Conservation (phyloP, 441 rosid species). For the Flueggea neowawraea region DNA sequence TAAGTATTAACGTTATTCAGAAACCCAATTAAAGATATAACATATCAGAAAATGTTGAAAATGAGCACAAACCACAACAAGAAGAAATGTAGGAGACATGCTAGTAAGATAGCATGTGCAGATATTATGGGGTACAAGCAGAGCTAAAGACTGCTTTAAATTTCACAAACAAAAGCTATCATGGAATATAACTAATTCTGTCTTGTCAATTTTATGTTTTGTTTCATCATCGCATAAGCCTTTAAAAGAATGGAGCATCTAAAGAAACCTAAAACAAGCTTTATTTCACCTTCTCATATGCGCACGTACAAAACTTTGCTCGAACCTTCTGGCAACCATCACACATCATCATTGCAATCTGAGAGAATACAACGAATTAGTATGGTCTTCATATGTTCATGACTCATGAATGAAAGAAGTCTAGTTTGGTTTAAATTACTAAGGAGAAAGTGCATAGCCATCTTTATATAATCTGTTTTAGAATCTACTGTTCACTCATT, state of each 20-base stretch:
- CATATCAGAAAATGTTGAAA: too few relatives aligned
- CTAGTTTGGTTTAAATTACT: neutral
- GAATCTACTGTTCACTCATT: neutral
- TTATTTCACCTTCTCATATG: constrained; percentile 56
- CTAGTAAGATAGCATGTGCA: too few relatives aligned
- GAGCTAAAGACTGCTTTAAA: neutral
- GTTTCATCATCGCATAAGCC: constrained; percentile 7
- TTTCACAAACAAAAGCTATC: neutral
- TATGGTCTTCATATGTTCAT: constrained; percentile 27
- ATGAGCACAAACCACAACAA: too few relatives aligned
- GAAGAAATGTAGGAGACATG: too few relatives aligned
- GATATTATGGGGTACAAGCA: neutral
- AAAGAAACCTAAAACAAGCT: constrained; percentile 26
- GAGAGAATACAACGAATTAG: constrained; percentile 63
- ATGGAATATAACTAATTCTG: constrained; percentile 5
- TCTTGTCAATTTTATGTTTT: constrained; percentile 1
- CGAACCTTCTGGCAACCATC: constrained; percentile 62
- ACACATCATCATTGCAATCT: constrained; percentile 99
- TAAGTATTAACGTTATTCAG: too few relatives aligned
- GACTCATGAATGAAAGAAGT: constrained; percentile 16
- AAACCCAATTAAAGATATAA: too few relatives aligned
- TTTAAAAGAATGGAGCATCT: constrained; percentile 23
- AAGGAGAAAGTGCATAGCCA: neutral
- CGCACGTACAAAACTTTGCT: constrained; percentile 53
- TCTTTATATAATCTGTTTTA: neutral